Conservation (phyloP, 2,329 filamentous ascomycete species). For the Aspergillus transmontanensis region DNA sequence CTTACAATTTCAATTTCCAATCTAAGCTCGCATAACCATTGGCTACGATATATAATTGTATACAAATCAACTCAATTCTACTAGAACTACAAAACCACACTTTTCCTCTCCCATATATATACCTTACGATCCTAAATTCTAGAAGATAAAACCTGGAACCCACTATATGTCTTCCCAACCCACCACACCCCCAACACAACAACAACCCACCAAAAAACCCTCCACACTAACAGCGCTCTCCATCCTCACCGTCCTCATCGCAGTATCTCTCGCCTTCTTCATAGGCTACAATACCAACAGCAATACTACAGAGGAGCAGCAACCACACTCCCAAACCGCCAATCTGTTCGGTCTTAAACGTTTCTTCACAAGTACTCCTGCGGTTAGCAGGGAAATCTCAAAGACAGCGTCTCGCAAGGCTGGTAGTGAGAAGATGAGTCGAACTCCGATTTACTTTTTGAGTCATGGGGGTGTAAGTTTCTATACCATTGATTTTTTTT, state of each 20-base stretch:
- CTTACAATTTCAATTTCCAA: conserved; percentile 6
- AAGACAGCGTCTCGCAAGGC: background rate
- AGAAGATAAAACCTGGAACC: background rate
- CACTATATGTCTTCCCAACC: conserved; percentile 25
- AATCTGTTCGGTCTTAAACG: conserved; percentile 33
- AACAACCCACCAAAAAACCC: conserved; percentile 7
- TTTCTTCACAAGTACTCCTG: conserved; percentile 19
- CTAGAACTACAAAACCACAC: background rate
- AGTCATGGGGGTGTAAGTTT: conserved; percentile 50
- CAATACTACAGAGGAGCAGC: background rate
- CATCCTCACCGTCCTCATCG: conserved; percentile 21
- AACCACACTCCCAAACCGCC: conserved; percentile 17
- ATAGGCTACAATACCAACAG: conserved; percentile 15
- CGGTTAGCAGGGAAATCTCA: conserved; percentile 4
- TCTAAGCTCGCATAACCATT: background rate
- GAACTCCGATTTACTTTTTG: conserved; percentile 57
- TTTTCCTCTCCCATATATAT: background rate
- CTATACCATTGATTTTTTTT: background rate
- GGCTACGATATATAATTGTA: background rate
- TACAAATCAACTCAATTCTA: background rate
- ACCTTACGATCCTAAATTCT: background rate
- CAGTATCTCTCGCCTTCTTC: conserved; percentile 23
- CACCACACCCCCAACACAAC: conserved; percentile 5
- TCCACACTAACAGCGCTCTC: conserved; percentile 19
- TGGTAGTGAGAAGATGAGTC: conserved; percentile 24